phyloP scores from a whole-genome alignment of 306 rosid genomes.

The Urtica urens region DNA sequence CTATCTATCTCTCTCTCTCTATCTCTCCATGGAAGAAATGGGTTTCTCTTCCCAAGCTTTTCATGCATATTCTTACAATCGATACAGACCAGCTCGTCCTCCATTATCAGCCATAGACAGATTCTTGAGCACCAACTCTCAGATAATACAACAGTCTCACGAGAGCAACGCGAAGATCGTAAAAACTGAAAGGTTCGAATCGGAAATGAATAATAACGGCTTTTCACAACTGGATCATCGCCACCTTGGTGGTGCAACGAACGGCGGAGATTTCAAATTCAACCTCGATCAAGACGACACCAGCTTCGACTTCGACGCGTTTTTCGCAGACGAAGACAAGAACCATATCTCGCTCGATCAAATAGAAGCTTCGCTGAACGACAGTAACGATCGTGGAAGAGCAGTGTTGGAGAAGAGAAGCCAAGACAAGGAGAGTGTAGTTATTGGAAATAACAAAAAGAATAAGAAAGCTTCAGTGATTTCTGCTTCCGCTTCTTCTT shows the following conservation, averaged over 20 bases:
- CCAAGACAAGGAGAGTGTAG: not conserved
- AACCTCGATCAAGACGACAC: conserved; percentile 10
- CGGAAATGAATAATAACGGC: conserved; percentile 8
- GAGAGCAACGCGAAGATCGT: conserved; percentile 16
- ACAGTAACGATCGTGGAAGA: not conserved
- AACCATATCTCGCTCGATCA: too few relatives aligned
- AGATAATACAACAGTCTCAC: conserved; percentile 3
- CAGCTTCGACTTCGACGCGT: conserved; percentile 12
- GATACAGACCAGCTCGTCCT: conserved; percentile 19
- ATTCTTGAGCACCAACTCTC: conserved; percentile 36
- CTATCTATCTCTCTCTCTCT: conserved; percentile 1
- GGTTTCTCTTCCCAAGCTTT: conserved; percentile 5
- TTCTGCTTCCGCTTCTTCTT: conserved; percentile 7
- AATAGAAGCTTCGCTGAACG: too few relatives aligned
- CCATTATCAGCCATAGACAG: conserved; percentile 62
- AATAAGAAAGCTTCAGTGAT: conserved; percentile 14
- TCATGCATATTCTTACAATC: conserved; percentile 8
- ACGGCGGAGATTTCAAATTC: not conserved
- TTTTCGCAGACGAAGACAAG: too few relatives aligned
- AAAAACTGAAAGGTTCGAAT: not conserved
- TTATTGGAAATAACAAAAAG: conserved; percentile 20
- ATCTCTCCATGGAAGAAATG: conserved; percentile 27
- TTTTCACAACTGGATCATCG: not conserved
- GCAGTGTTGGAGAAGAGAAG: not conserved
- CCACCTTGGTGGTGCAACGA: conserved; percentile 17